phyloP scores from a whole-genome alignment of 2,329 filamentous ascomycete species.

The Orbilia brochopaga region DNA sequence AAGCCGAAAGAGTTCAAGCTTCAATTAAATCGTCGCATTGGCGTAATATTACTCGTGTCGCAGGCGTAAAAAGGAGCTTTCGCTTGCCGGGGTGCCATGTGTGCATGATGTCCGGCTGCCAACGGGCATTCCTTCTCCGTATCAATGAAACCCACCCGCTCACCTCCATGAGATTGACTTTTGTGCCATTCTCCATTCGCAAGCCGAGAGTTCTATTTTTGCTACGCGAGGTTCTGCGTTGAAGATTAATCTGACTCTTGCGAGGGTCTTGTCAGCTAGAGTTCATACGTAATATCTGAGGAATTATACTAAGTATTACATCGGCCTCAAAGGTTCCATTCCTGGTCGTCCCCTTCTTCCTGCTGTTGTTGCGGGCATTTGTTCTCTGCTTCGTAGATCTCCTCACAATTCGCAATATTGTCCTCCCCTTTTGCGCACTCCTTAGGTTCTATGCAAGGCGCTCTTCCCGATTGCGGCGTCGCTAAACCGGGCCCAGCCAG shows the following conservation, averaged over 20 bases:
- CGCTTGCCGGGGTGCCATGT: constrained; percentile 49
- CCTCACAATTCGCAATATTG: constrained; percentile 1
- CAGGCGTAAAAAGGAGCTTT: constrained; percentile 14
- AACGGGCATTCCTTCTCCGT: constrained; percentile 38
- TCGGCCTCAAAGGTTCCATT: constrained; percentile 28
- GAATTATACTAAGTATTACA: constrained; percentile 9
- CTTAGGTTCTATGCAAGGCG: neutral
- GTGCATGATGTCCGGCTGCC: constrained; percentile 43
- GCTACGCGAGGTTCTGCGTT: constrained; percentile 36
- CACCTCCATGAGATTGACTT: constrained; percentile 3
- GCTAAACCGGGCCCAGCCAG: constrained; percentile 31
- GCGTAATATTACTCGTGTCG: constrained; percentile 35
- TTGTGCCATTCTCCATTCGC: neutral
- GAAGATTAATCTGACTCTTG: constrained; percentile 12
- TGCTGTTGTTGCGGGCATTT: constrained; percentile 9
- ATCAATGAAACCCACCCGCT: constrained; percentile 36
- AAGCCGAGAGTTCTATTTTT: constrained; percentile 43
- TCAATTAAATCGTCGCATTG: constrained; percentile 11
- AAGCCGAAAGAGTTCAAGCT: constrained; percentile 36
- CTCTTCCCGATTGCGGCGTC: constrained; percentile 47
- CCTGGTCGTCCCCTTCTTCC: constrained; percentile 1
- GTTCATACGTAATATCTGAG: constrained; percentile 21
- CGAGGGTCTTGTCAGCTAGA: constrained; percentile 12
- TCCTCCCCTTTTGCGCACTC: neutral
- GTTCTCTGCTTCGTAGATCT: too few relatives aligned